These are phyloP conservation scores for Tilletia indica DNA, from an alignment of 1,284 basidiomycete genomes.

Conservation along the genomic window DNA sequence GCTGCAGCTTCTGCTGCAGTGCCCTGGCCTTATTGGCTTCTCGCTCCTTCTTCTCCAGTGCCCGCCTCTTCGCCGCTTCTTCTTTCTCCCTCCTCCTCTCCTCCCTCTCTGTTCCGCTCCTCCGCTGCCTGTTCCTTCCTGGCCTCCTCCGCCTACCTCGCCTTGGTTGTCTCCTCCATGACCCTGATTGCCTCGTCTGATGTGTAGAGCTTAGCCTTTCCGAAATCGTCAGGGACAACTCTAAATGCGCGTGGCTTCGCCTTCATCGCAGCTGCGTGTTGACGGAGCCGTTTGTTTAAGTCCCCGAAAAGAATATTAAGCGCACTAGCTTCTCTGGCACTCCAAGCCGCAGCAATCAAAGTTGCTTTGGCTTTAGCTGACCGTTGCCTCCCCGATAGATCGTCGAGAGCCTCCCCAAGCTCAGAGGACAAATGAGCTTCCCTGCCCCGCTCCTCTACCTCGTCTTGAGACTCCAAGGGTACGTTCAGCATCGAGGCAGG, in stretches of 20 bases:
- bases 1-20: too few species aligned
- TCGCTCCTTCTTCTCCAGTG: too few species aligned
- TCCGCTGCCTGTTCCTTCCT: not conserved
- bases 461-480: not conserved
- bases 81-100: not conserved
- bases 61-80: not conserved
- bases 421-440: not conserved
- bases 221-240: not conserved
- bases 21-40: too few species aligned
- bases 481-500: not conserved
- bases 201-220: slow-evolving; percentile 1
- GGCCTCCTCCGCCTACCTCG: not conserved
- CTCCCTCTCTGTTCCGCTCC: not conserved
- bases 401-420: not conserved
- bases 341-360: not conserved
- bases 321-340: not conserved
- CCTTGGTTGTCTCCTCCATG: not conserved
- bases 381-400: not conserved
- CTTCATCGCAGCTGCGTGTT: not conserved
- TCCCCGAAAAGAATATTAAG: not conserved
- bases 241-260: not conserved
- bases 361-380: not conserved
- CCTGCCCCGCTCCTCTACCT: not conserved
- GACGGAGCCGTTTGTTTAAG: not conserved
- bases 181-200: not conserved